phyloP scores from a whole-genome alignment of 2,329 filamentous ascomycete species.

The Paracoccidioides brasiliensis region DNA sequence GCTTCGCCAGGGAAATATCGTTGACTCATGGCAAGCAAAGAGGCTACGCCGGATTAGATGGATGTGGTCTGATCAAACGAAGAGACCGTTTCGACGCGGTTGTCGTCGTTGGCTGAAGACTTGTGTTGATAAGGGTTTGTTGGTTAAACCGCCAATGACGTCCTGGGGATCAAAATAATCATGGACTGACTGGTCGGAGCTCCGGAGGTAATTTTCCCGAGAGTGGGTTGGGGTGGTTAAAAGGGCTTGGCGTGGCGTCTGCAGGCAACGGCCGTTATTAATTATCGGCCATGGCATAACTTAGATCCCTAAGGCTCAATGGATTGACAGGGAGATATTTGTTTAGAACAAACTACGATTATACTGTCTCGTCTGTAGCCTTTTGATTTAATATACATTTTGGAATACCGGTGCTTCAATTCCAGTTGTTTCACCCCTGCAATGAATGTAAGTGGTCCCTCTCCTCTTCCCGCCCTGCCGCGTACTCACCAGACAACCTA shows the following conservation, averaged over 20 bases:
- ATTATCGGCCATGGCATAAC: too few species aligned
- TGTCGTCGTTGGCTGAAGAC: neutral
- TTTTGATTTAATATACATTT: too few species aligned
- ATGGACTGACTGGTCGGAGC: neutral
- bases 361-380: too few species aligned
- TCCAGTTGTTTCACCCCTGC: neutral
- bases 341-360: neutral
- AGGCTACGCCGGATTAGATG: neutral
- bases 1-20: slow-evolving; percentile 26
- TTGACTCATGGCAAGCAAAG: slow-evolving; percentile 28
- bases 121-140: neutral
- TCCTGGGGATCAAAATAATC: neutral
- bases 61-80: neutral
- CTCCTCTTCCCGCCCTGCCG: neutral
- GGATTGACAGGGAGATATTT: too few species aligned
- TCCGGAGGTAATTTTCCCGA: neutral
- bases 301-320: too few species aligned
- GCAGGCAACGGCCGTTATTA: neutral
- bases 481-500: neutral
- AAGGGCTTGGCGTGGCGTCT: neutral
- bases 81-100: neutral
- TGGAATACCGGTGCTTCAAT: neutral
- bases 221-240: neutral
- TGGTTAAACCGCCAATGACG: neutral
- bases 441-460: slow-evolving; percentile 29